Evolutionary conservation across 495 filamentous ascomycete species (phyloP).

Genomic region (Penicillium coprophilum): DNA sequence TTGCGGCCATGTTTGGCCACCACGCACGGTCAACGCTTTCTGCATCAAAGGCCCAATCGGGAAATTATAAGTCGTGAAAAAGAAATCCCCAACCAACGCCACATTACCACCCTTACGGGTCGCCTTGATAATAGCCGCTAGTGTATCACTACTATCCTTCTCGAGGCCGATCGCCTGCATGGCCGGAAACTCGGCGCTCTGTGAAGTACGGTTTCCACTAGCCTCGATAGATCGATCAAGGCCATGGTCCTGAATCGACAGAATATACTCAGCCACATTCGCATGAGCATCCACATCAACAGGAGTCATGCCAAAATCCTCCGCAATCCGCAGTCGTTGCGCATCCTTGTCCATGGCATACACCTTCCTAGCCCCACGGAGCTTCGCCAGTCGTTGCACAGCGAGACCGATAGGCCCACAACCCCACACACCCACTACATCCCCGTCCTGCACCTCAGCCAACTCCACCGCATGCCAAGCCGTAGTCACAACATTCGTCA

Average conservation of each 20-base stretch:
- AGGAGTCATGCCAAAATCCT: constrained; percentile 27
- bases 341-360: constrained; percentile 36
- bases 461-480: constrained; percentile 38
- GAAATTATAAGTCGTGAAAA: constrained; percentile 30
- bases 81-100: constrained; percentile 36
- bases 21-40: constrained; percentile 31
- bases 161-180: constrained; percentile 28
- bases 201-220: constrained; percentile 31
- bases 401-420: constrained; percentile 35
- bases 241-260: constrained; percentile 32
- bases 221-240: constrained; percentile 39
- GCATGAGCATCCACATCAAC: constrained; percentile 27
- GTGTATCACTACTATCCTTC: constrained; percentile 28
- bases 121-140: constrained; percentile 30
- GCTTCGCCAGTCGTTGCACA: constrained; percentile 24
- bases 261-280: constrained; percentile 30
- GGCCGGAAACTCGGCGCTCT: constrained; percentile 21
- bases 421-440: constrained; percentile 47
- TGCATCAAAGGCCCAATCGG: constrained; percentile 31
- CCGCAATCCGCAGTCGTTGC: constrained; percentile 26
- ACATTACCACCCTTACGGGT: constrained; percentile 36
- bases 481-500: constrained; percentile 39
- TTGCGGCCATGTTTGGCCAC: constrained; percentile 26
- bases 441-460: constrained; percentile 35
- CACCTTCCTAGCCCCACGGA: constrained; percentile 31